Evolutionary conservation across 192 early-diverging fungal genomes (phyloP), one percentile per base, ranked within the genome.

Genomic region (Coemansia sp.): DNA sequence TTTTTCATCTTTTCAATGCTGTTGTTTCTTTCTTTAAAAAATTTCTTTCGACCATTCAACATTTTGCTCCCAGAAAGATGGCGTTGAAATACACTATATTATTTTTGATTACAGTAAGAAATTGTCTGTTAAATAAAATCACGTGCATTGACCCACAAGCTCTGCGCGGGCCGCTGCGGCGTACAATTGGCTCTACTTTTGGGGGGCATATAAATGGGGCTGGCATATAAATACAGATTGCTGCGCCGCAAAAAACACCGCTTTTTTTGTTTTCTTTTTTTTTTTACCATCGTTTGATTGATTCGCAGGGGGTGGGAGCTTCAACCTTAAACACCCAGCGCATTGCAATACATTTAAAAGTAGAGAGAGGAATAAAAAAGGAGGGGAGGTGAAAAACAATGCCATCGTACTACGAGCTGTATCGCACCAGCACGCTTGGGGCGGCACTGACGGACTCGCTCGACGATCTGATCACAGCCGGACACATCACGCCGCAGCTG

Each of bases 381-480:
- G 26, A 26, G 26, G 26, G 26, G 26, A 26, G 26, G 26, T 3
- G 26, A 26, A 3, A 12, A 37, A 21, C 45, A 42, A 85, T 85
- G 85, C 81, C 87, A 41, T 84, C 86, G 18, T 90, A 86, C 69
- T 92, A 90, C 82, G 88, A 90, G 71, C 85, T 90, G 42, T 92
- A 92, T 65, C 87, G 89, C 46, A 83, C 78, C 43, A 88, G 87
- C 70, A 90, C 95, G 56, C 85, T 98, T 40, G 98, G 98, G 5
- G 87, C 86, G 40, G 94, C 98, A 21, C 85, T 99, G 67, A 97
- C 94, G 6, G 98, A 99, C 70, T 91, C 98, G 7, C 85, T 99
- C 18, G 98, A 99, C 76, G 98, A 98, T 62, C 87, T 98, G 72
- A 94, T 98, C 69, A 86, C 90, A 62, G 88, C 90, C 13, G 90